Percentiles rank a stretch among this genome's conserved stretches.
Conservation (phyloP, 305 asterid species). For the Ilex paraguariensis region DNA sequence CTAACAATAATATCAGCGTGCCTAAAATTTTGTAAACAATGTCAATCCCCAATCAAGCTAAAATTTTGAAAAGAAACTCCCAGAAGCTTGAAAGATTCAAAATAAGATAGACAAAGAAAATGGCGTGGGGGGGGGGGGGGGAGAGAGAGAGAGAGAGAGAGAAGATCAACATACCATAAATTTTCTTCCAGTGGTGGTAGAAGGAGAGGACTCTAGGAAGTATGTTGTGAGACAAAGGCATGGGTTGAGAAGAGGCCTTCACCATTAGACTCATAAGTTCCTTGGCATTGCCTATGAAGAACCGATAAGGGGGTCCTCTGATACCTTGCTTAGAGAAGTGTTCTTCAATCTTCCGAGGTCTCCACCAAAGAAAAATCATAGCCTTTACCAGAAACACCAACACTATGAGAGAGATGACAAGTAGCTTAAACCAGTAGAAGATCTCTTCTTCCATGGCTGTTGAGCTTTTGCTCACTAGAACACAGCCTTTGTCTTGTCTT, state of each 20-base stretch:
- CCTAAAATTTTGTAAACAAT: too few species aligned
- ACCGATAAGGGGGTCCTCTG: conserved; percentile 41
- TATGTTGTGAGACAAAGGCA: conserved; percentile 34
- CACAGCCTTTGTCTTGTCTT: not conserved
- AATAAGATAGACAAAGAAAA: not conserved
- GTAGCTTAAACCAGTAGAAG: conserved; percentile 19
- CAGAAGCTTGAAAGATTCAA: not conserved
- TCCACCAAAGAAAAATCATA: conserved; percentile 32
- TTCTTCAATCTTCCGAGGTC: conserved; percentile 35
- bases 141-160: too few species aligned
- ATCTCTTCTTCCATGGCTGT: conserved; percentile 13
- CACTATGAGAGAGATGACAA: conserved; percentile 7
- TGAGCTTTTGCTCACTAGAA: not conserved
- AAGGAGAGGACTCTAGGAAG: conserved; percentile 40
- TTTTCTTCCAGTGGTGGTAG: conserved; percentile 46
- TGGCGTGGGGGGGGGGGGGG: not conserved
- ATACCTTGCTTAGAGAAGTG: conserved; percentile 49
- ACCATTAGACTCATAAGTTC: conserved; percentile 36
- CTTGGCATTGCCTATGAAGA: conserved; percentile 43
- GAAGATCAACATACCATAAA: conserved; percentile 23
- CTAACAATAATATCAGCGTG: too few species aligned
- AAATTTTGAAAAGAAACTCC: too few species aligned
- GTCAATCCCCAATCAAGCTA: too few species aligned
- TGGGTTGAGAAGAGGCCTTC: conserved; percentile 40
- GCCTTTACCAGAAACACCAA: conserved; percentile 15